A percentile compares a stretch with the other conserved stretches of the same genome.
These are phyloP conservation scores for Triglochin maritima DNA, from an alignment of 106 monocot species.

Conservation along the genomic window DNA sequence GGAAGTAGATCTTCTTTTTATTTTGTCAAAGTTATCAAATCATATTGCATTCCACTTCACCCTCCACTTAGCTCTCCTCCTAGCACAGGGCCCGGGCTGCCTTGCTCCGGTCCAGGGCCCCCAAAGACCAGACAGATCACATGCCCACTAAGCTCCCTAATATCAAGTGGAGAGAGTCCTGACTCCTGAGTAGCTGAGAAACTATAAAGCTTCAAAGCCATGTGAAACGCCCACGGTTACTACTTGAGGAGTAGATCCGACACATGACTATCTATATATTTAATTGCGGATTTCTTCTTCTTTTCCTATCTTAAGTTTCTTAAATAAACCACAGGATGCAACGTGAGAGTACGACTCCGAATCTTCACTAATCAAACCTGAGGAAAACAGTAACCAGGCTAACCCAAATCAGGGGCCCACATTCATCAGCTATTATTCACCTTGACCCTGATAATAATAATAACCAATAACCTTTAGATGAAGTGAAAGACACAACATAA, in stretches of 20 bases:
- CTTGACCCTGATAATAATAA: neutral
- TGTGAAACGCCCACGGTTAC: too few species aligned
- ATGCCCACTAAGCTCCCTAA: neutral
- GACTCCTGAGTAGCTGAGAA: neutral
- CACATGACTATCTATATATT: too few species aligned
- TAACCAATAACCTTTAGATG: neutral
- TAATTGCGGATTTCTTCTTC: too few species aligned
- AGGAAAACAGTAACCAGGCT: neutral
- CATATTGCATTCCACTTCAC: constrained; percentile 5
- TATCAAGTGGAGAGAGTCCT: neutral
- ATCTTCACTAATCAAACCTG: too few species aligned
- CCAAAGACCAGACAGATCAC: neutral
- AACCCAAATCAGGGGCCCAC: neutral
- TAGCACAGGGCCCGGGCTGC: neutral
- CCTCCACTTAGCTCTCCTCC: neutral
- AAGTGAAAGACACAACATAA: neutral
- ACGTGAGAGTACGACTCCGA: too few species aligned
- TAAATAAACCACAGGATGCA: too few species aligned
- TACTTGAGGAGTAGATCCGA: too few species aligned
- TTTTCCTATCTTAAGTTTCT: too few species aligned
- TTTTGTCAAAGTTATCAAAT: too few species aligned
- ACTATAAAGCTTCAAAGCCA: too few species aligned
- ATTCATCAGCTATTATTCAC: neutral
- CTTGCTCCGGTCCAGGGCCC: too few species aligned
- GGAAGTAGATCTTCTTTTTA: too few species aligned